phyloP scores from a whole-genome alignment of 108 stramenopile genomes.

The Cyclotella kingstonii region DNA sequence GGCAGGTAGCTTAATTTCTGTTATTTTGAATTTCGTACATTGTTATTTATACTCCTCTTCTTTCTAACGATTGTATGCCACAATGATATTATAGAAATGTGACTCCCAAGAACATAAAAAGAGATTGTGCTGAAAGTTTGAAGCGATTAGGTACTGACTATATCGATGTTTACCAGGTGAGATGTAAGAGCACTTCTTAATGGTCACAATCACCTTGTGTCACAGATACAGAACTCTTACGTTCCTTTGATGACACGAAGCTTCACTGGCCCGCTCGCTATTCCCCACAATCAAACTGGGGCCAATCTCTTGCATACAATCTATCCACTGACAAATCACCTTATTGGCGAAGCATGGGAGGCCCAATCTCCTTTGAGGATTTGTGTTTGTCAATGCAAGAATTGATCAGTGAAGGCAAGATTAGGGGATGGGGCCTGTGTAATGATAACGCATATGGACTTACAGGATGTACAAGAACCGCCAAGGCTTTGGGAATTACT shows the following conservation, averaged over 20 bases:
- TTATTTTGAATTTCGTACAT: neutral
- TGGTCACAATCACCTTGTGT: neutral
- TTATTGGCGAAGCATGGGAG: conserved; percentile 64
- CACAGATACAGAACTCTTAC: neutral
- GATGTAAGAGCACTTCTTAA: no score
- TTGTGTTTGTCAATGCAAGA: conserved; percentile 79
- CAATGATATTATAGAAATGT: conserved; percentile 28
- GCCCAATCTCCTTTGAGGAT: conserved; percentile 83
- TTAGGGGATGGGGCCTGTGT: conserved; percentile 87
- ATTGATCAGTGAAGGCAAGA: conserved; percentile 80
- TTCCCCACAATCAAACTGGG: conserved; percentile 87
- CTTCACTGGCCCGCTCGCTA: conserved; percentile 89
- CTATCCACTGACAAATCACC: conserved; percentile 53
- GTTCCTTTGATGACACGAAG: neutral
- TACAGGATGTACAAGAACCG: conserved; percentile 77
- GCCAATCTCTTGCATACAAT: conserved; percentile 78
- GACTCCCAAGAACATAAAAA: conserved; percentile 45
- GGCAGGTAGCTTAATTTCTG: conserved; percentile 57
- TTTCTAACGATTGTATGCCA: neutral
- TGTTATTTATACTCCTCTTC: neutral
- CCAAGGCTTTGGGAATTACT: conserved; percentile 73
- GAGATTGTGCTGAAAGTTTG: conserved; percentile 63
- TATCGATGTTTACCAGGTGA: conserved; percentile 76
- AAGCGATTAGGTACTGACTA: conserved; percentile 77
- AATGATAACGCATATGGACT: conserved; percentile 92